A percentile compares a stretch with the other conserved stretches of the same genome.
Conservation (phyloP, 1,284 basidiomycete species). For the Apiotrichum siamense region DNA sequence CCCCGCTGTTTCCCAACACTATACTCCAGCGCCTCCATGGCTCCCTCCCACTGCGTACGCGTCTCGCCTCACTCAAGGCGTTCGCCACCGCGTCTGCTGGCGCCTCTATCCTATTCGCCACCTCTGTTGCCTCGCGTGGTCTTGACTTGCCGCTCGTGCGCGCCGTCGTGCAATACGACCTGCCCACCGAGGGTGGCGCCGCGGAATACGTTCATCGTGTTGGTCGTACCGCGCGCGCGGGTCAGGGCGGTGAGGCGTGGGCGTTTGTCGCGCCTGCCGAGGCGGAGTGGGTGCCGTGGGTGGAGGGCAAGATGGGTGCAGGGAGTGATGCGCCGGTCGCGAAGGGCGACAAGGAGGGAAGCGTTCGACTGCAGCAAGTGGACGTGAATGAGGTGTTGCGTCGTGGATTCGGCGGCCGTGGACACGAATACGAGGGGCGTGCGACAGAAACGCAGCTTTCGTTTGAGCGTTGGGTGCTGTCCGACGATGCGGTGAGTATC, state of each 20-base stretch:
- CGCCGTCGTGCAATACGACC: slow-evolving; percentile 91
- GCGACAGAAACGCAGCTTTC: slow-evolving; percentile 94
- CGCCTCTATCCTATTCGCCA: slow-evolving; percentile 78
- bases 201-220: slow-evolving; percentile 97
- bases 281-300: slow-evolving; percentile 79
- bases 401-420: slow-evolving; percentile 78
- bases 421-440: slow-evolving; percentile 72
- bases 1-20: slow-evolving; percentile 71
- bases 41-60: slow-evolving; percentile 73
- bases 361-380: slow-evolving; percentile 56
- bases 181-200: slow-evolving; percentile 93
- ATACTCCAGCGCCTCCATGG: slow-evolving; percentile 91
- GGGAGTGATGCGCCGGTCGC: too few species aligned
- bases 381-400: slow-evolving; percentile 65
- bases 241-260: slow-evolving; percentile 83
- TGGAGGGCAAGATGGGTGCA: slow-evolving; percentile 64
- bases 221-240: slow-evolving; percentile 92
- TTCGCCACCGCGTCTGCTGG: slow-evolving; percentile 57
- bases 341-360: slow-evolving; percentile 27
- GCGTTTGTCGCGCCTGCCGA: slow-evolving; percentile 80
- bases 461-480: slow-evolving; percentile 90
- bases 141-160: slow-evolving; percentile 94
- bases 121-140: slow-evolving; percentile 93
- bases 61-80: slow-evolving; percentile 71
- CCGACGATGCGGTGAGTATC: slow-evolving; percentile 63